Conservation (phyloP, 2,329 filamentous ascomycete genomes). For the Talaromyces sp. region DNA sequence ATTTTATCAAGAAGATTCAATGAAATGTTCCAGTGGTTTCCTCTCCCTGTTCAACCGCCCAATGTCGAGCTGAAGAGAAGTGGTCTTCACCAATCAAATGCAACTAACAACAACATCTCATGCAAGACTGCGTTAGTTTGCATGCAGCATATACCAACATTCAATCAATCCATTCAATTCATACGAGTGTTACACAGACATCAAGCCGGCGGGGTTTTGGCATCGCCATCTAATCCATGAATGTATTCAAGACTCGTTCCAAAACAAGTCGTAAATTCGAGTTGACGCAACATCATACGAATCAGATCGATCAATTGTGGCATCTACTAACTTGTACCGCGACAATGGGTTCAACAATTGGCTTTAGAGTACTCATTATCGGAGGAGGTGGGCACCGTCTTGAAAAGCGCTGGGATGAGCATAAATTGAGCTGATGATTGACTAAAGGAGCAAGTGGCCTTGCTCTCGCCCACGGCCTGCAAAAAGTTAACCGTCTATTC, state of each 20-base stretch:
- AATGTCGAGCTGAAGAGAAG: background rate
- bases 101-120: background rate
- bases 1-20: background rate
- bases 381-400: background rate
- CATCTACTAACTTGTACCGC: too few relatives aligned
- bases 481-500: background rate
- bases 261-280: too few relatives aligned
- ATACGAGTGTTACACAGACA: too few relatives aligned
- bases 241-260: too few relatives aligned
- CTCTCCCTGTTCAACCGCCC: background rate
- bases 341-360: background rate
- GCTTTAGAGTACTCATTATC: conserved; percentile 1
- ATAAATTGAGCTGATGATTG: background rate
- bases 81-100: background rate
- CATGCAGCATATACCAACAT: too few relatives aligned
- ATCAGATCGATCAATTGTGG: too few relatives aligned
- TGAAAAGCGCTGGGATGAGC: background rate
- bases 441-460: conserved; percentile 11
- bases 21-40: background rate
- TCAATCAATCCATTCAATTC: too few relatives aligned
- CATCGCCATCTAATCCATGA: too few relatives aligned
- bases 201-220: too few relatives aligned
- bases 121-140: background rate
- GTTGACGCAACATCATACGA: too few relatives aligned
- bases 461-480: conserved; percentile 10